Base-by-base conservation (phyloP, 192 early-diverging fungal genomes). In the Hyaloraphidium curvatum region DNA sequence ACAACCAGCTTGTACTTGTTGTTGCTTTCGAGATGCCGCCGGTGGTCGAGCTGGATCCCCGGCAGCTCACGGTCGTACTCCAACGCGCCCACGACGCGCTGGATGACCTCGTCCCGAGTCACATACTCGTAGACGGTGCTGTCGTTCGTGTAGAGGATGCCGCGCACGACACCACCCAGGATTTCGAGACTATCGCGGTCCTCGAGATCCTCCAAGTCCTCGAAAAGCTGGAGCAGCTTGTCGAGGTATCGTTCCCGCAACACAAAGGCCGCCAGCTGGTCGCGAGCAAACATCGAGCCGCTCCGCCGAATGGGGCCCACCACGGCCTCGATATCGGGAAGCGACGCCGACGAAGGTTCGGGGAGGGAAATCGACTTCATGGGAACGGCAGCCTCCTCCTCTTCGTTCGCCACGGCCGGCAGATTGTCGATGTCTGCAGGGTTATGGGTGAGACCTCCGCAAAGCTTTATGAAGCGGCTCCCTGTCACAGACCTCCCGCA, bases 161-260 rank as follows among this genome's bases (percentile, higher is more conserved):
- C 70, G 33, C 75, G 70, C 57, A 82, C 72, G 35, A 91, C 89
- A 31, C 65, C 75, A 54, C 80, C 79, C 39, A 97, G 61, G 1
- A 63, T 40, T 55, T 85, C 81, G 28, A 92, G 57, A 52, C 83
- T 84, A 2, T 80, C 68, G 3, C 64, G 67, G 17, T 71, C 74
- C 30, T 91, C 87, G 62, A 88, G 55, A 57, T 93, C 87, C 61
- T 92, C 91, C 50, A 79, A 86, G 14, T 71, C 69, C 56, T 83
- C 77, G 58, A 83, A 74, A 3, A 81, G 52, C 26, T 79, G 75
- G 14, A 78, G 64, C 16, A 77, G 27, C 21, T 61, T 58, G 17
- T 58, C 59, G 50, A 51, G 25, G 25, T 51, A 23, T 68, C 79
- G 78, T 30, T 77, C 67, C 30, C 62, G 62, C 35, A 78, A 60